phyloP scores from a whole-genome alignment of 2,329 filamentous ascomycete species.

The Trichoderma lentiforme region DNA sequence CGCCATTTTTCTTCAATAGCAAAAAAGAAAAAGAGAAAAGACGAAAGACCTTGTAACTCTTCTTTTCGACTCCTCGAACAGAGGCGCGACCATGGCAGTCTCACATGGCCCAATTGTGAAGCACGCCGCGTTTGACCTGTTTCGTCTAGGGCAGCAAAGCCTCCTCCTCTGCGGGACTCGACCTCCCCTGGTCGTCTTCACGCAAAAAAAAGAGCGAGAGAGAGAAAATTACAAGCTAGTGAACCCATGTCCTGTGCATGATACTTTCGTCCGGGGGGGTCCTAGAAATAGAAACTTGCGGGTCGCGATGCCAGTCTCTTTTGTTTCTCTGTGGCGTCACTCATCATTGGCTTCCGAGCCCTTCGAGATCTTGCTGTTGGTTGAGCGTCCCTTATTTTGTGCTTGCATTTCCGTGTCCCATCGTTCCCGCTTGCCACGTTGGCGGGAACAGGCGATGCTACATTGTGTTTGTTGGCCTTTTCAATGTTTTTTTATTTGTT shows the following conservation, averaged over 20 bases:
- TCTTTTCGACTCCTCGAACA: not conserved
- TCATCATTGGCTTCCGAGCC: conserved; percentile 5
- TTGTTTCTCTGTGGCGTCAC: not conserved
- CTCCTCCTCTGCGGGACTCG: not conserved
- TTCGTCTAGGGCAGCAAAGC: not conserved
- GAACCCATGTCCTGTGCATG: not conserved
- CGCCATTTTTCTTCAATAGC: not conserved
- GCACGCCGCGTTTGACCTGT: conserved; percentile 14
- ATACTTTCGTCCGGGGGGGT: not conserved
- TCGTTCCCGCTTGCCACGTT: not conserved
- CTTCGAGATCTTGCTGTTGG: conserved; percentile 11
- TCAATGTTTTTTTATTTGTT: not conserved
- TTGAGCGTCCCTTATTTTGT: not conserved
- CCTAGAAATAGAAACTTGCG: conserved; percentile 9
- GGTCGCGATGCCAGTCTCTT: not conserved
- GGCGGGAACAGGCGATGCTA: conserved; percentile 12
- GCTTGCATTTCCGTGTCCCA: not conserved
- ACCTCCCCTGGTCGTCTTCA: not conserved
- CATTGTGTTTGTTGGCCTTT: conserved; percentile 1
- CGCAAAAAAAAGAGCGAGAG: not conserved
- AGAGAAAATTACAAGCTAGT: not conserved
- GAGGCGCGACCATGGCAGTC: conserved; percentile 16
- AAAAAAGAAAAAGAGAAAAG: not conserved
- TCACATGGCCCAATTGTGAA: conserved; percentile 3
- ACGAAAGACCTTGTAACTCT: not conserved